Percentiles rank a stretch among this genome's conserved stretches.
phyloP scores from a whole-genome alignment of 2,329 filamentous ascomycete species.

The Epichloe bromicola region DNA sequence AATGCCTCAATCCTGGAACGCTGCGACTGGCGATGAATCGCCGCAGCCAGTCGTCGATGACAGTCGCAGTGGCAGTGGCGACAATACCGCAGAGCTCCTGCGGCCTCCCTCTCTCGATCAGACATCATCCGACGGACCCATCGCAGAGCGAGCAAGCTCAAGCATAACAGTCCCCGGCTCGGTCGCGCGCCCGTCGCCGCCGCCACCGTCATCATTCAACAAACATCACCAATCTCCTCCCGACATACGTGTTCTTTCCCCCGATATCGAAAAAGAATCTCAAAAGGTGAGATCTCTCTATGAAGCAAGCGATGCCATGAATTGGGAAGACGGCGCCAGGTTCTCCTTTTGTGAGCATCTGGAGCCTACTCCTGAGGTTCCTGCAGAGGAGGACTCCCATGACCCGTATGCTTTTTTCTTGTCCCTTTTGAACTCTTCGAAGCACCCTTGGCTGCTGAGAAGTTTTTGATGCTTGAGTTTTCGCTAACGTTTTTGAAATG shows the following conservation, averaged over 20 bases:
- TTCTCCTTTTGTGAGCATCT: slow-evolving; percentile 33
- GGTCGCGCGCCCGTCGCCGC: neutral
- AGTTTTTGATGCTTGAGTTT: neutral
- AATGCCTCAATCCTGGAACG: neutral
- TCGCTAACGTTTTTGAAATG: neutral
- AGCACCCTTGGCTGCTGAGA: neutral
- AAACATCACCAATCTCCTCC: slow-evolving; percentile 18
- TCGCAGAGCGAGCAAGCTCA: neutral
- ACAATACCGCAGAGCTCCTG: neutral
- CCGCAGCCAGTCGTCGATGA: slow-evolving; percentile 1
- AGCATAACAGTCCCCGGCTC: slow-evolving; percentile 2
- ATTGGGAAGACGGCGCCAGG: slow-evolving; percentile 38
- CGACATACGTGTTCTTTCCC: slow-evolving; percentile 39
- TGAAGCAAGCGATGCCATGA: slow-evolving; percentile 39
- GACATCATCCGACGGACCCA: slow-evolving; percentile 2
- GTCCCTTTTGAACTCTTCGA: neutral
- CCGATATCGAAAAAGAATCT: slow-evolving; percentile 48
- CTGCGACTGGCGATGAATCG: neutral
- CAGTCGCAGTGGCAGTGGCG: neutral
- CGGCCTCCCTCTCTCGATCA: slow-evolving; percentile 6
- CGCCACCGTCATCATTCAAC: neutral
- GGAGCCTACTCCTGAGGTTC: slow-evolving; percentile 36
- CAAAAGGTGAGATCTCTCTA: slow-evolving; percentile 57
- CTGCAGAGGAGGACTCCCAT: slow-evolving; percentile 38
- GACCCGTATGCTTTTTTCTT: slow-evolving; percentile 37